A percentile compares a stretch with the other conserved stretches of the same genome.
These are phyloP conservation scores for Claviceps arundinis DNA, from an alignment of 2,329 filamentous ascomycete genomes.

Conservation along the genomic window DNA sequence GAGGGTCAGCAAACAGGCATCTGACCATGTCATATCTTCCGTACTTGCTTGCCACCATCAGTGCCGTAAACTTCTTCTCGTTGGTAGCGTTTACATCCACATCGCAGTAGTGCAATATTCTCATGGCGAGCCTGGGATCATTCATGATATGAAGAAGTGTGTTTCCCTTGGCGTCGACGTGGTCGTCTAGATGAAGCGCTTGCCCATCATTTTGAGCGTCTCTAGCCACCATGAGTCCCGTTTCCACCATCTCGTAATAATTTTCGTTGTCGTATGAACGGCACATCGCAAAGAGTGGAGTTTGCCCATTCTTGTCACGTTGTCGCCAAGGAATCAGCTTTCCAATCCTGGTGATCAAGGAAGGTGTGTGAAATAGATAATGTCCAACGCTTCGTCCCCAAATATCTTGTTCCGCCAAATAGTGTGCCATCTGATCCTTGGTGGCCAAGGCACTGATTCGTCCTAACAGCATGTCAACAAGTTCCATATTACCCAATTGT, in stretches of 20 bases:
- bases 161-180: slow-evolving; percentile 86
- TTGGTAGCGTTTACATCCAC: slow-evolving; percentile 94
- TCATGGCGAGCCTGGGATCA: slow-evolving; percentile 61
- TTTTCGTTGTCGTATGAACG: slow-evolving; percentile 87
- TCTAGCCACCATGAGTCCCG: slow-evolving; percentile 63
- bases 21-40: slow-evolving; percentile 88
- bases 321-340: slow-evolving; percentile 74
- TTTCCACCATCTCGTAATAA: slow-evolving; percentile 78
- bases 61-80: slow-evolving; percentile 83
- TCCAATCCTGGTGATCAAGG: slow-evolving; percentile 65
- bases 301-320: slow-evolving; percentile 92
- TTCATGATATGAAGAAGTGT: slow-evolving; percentile 93
- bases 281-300: slow-evolving; percentile 89
- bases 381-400: slow-evolving; percentile 87
- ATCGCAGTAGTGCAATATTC: slow-evolving; percentile 72
- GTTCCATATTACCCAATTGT: slow-evolving; percentile 62
- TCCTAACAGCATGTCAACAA: slow-evolving; percentile 63
- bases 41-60: slow-evolving; percentile 99
- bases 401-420: slow-evolving; percentile 64
- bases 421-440: slow-evolving; percentile 45
- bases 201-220: slow-evolving; percentile 61
- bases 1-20: slow-evolving; percentile 70
- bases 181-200: slow-evolving; percentile 81
- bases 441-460: slow-evolving; percentile 49
- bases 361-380: slow-evolving; percentile 85